phyloP scores from a whole-genome alignment of 306 rosid genomes.

The Ziziphus jujuba region DNA sequence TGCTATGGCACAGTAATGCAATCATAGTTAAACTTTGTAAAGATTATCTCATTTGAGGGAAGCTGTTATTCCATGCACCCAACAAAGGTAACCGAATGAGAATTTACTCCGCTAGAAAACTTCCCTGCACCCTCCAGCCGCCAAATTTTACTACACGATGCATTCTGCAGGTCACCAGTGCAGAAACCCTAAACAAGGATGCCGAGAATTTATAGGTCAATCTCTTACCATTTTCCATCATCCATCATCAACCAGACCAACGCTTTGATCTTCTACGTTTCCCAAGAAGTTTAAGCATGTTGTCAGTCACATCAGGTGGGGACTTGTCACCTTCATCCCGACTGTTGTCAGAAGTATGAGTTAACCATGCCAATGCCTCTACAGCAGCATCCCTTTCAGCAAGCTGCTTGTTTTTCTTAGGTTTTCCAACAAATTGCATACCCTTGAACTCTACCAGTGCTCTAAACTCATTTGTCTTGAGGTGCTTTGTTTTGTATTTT shows the following conservation, averaged over 20 bases:
- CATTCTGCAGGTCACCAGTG: background rate
- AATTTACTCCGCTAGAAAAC: background rate
- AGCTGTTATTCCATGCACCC: background rate
- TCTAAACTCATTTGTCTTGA: slow-evolving; percentile 90
- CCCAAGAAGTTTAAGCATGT: slow-evolving; percentile 95
- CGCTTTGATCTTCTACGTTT: slow-evolving; percentile 74
- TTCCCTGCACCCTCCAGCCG: background rate
- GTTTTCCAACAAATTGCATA: slow-evolving; percentile 97
- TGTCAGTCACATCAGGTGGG: slow-evolving; percentile 78
- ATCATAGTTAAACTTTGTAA: background rate
- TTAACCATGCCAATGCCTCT: slow-evolving; percentile 97
- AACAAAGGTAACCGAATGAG: background rate
- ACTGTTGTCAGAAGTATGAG: slow-evolving; percentile 76
- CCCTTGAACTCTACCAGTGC: slow-evolving; percentile 95
- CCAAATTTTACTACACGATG: too few relatives aligned
- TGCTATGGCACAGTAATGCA: background rate
- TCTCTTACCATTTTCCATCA: background rate
- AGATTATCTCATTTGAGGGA: background rate
- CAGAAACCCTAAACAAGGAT: background rate
- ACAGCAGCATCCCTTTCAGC: slow-evolving; percentile 97
- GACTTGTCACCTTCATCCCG: slow-evolving; percentile 51
- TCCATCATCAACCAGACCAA: slow-evolving; percentile 35
- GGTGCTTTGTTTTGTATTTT: slow-evolving; percentile 92
- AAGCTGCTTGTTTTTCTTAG: slow-evolving; percentile 88
- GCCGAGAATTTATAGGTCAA: background rate